Evolutionary conservation across 805 yeast genomes (phyloP).

Genomic region (Saturnispora hagleri): DNA sequence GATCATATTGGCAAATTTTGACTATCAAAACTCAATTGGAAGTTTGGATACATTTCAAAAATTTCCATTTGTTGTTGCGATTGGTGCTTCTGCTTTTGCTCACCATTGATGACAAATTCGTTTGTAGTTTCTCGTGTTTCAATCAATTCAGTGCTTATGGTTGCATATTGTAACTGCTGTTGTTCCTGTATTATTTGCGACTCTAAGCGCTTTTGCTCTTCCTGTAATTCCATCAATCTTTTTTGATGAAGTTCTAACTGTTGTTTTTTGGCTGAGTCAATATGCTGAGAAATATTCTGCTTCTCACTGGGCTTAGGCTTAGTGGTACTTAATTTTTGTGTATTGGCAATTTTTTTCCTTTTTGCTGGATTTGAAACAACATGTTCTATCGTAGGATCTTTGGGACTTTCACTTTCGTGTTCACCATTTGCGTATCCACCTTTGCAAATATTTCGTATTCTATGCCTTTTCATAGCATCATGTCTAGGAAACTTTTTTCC

Average conservation of each 20-base stretch:
- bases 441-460: conserved; percentile 67
- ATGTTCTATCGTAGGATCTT: conserved; percentile 9
- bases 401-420: conserved; percentile 20
- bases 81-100: neutral
- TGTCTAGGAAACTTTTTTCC: conserved; percentile 89
- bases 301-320: neutral
- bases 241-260: conserved; percentile 3
- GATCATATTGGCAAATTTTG: conserved; percentile 3
- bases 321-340: neutral
- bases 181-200: conserved; percentile 4
- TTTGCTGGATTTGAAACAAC: neutral
- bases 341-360: neutral
- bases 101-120: neutral
- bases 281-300: neutral
- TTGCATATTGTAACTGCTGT: conserved; percentile 6
- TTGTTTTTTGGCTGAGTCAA: neutral
- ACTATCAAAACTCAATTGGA: conserved; percentile 1
- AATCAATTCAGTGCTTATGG: neutral
- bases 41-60: conserved; percentile 7
- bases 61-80: neutral
- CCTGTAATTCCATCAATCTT: neutral
- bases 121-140: neutral
- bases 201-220: conserved; percentile 5
- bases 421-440: conserved; percentile 46
- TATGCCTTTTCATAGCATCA: conserved; percentile 80